phyloP scores from a whole-genome alignment of 1,284 basidiomycete species.

The Heterobasidion occidentale region DNA sequence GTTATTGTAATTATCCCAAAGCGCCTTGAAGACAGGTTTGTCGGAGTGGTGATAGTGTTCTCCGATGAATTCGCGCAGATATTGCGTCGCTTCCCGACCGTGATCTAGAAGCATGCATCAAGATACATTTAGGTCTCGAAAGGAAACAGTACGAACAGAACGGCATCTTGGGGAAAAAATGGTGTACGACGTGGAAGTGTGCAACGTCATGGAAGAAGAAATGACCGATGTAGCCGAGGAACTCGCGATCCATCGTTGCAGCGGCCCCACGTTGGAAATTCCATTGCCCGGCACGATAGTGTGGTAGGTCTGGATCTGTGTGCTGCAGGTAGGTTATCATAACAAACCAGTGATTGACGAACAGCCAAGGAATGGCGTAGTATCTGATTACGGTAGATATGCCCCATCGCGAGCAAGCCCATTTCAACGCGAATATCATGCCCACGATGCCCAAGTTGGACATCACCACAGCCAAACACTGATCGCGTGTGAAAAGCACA shows the following conservation, averaged over 20 bases:
- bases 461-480: conserved; percentile 42
- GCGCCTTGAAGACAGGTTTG: conserved; percentile 39
- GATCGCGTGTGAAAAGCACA: conserved; percentile 43
- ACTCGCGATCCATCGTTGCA: conserved; percentile 51
- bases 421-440: conserved; percentile 36
- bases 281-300: conserved; percentile 46
- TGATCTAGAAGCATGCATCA: conserved; percentile 23
- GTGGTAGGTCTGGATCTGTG: conserved; percentile 39
- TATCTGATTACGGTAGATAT: conserved; percentile 36
- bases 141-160: conserved; percentile 17
- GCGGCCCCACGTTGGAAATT: conserved; percentile 60
- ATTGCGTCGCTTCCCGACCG: conserved; percentile 40
- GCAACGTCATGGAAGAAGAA: conserved; percentile 35
- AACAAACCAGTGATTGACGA: conserved; percentile 51
- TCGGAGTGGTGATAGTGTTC: conserved; percentile 42
- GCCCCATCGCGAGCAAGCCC: conserved; percentile 25
- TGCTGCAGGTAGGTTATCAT: conserved; percentile 54
- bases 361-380: conserved; percentile 52
- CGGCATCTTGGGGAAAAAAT: conserved; percentile 28
- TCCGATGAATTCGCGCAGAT: conserved; percentile 44
- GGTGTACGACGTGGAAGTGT: conserved; percentile 33
- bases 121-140: not conserved
- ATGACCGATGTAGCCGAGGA: conserved; percentile 40
- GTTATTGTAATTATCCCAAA: conserved; percentile 51
- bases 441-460: conserved; percentile 46